A percentile compares a stretch with the other conserved stretches of the same genome.
Conservation (phyloP, 805 yeast genomes). For the Brettanomyces custersianus region DNA sequence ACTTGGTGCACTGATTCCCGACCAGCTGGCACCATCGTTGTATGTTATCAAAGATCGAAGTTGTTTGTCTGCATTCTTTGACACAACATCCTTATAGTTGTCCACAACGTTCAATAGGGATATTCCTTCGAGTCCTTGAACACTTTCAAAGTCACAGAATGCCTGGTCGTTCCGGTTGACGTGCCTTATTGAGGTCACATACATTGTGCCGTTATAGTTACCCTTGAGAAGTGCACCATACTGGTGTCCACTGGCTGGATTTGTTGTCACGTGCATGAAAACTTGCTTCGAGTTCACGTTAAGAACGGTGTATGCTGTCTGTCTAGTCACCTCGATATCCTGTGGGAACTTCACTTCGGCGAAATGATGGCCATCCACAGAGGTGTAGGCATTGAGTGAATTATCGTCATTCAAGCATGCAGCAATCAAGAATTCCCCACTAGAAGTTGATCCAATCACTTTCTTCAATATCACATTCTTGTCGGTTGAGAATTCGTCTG, state of each 20-base stretch:
- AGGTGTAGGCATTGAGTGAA: constrained; percentile 58
- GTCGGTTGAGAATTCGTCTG: constrained; percentile 39
- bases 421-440: constrained; percentile 64
- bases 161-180: constrained; percentile 73
- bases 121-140: constrained; percentile 80
- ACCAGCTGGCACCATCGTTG: constrained; percentile 91
- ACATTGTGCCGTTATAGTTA: constrained; percentile 85
- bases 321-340: constrained; percentile 45
- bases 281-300: constrained; percentile 65
- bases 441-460: constrained; percentile 66
- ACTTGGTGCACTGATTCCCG: constrained; percentile 57
- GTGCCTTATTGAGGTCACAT: constrained; percentile 53
- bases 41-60: constrained; percentile 70
- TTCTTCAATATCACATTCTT: constrained; percentile 38
- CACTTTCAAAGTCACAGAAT: constrained; percentile 80
- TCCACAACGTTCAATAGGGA: constrained; percentile 62
- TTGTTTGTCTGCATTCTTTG: constrained; percentile 31
- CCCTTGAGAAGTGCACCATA: constrained; percentile 80
- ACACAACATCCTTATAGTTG: constrained; percentile 37
- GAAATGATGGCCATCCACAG: constrained; percentile 69
- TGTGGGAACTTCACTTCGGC: constrained; percentile 78
- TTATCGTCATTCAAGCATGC: constrained; percentile 48
- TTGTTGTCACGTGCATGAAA: constrained; percentile 76
- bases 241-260: constrained; percentile 39
- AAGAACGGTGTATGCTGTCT: constrained; percentile 71